Base-by-base conservation (phyloP, 2,329 filamentous ascomycete genomes). In the Neofusicoccum laricinum region DNA sequence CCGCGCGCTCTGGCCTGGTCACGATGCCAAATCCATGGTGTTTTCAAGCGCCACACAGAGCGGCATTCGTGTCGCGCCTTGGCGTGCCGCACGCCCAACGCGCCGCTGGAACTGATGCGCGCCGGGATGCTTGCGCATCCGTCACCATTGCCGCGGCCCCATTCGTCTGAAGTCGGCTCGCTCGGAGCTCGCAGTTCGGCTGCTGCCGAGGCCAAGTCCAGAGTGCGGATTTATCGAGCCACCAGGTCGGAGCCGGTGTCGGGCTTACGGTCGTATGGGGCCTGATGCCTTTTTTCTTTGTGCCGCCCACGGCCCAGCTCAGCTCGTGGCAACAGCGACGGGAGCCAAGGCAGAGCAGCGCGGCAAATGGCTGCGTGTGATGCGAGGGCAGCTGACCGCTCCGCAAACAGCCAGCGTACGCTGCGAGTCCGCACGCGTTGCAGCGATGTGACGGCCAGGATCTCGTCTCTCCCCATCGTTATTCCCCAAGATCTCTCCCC, bases 21-120 rank as follows among this genome's bases (percentile, higher is more conserved):
- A 59, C 55, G 55, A 59, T 59, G 25, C 55, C 40, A n/a, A 38
- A n/a, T 41, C 40, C 25, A 21, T 59, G 55, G 55, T 59, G 55
- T 59, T 59, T 59, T 36, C 6, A 15, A 21, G 55, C 55, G 55
- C 55, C 55, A 46, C 55, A 46, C 40, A 34, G 15, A 41, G 38
- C 51, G 51, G 51, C 38, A 57, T n/a, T 57, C 51, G 51, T 57
- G 21, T 57, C 38, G 21, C 38, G 21, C 6, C 51, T 53, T 40
- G 50, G 50, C 50, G 19, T 36, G 2, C 15, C 30, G 30, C 15
- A 34, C 50, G 17, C 45, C 45, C 17, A 49, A 7, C 12, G 8
- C 46, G 15, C 12, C 25, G 14, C 46, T n/a, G 6, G 46, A 21
- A 8, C 19, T 59, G 55, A 59, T 59, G 55, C 55, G 15, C 40